Evolutionary conservation across 768 basidiomycete genomes (phyloP).

Genomic region (Leccinum uliginosum): DNA sequence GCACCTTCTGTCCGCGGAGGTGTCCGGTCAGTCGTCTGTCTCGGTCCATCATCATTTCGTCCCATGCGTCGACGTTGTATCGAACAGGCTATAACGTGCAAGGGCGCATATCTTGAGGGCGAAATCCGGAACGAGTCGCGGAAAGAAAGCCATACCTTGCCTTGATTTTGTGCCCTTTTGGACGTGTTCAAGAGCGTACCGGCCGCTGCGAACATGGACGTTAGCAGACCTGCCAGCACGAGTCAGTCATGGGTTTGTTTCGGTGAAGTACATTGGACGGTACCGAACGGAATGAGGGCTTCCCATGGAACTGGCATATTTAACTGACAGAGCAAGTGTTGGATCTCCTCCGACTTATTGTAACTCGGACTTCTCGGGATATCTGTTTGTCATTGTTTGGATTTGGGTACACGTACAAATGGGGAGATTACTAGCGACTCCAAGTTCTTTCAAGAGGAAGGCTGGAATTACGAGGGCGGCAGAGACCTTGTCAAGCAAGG

Average conservation of each 20-base stretch:
- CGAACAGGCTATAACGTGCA: slow-evolving; percentile 63
- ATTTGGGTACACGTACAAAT: background rate
- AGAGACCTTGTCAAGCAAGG: too few relatives aligned
- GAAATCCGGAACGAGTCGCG: background rate
- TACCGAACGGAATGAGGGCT: slow-evolving; percentile 94
- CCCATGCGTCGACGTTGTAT: slow-evolving; percentile 86
- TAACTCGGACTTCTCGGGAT: background rate
- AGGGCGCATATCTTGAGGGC: background rate
- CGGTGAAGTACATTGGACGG: background rate
- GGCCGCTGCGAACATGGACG: slow-evolving; percentile 84
- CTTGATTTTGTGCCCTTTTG: slow-evolving; percentile 78
- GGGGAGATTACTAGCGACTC: background rate
- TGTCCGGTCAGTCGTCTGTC: slow-evolving; percentile 88
- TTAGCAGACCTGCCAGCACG: slow-evolving; percentile 62
- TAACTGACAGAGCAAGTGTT: slow-evolving; percentile 16
- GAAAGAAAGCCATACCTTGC: slow-evolving; percentile 59
- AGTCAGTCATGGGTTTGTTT: slow-evolving; percentile 3
- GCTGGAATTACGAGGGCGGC: too few relatives aligned
- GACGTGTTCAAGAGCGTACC: slow-evolving; percentile 83
- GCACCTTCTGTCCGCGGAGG: slow-evolving; percentile 77
- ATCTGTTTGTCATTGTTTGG: slow-evolving; percentile 23
- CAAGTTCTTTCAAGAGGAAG: too few relatives aligned
- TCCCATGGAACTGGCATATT: slow-evolving; percentile 97
- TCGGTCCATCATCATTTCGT: slow-evolving; percentile 93
- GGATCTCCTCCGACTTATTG: background rate